A percentile compares a stretch with the other conserved stretches of the same genome.
Evolutionary conservation across 208 protist genomes (phyloP).

Genomic region (Crithidia expoeki): DNA sequence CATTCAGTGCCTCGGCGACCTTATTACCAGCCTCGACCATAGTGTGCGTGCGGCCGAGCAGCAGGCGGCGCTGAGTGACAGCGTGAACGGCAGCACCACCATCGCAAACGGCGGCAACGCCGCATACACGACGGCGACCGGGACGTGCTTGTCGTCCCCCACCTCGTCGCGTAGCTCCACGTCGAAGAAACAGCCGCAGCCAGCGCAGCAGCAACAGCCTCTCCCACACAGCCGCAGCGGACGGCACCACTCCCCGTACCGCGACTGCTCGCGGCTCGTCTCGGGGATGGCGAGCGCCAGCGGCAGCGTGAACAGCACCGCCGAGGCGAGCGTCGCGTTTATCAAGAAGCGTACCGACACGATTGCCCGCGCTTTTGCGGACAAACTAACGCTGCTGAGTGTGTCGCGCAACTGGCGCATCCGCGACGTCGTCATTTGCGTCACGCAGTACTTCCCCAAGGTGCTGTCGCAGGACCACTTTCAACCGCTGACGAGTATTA

Average conservation of each 20-base stretch:
- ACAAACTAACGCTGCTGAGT: conserved; percentile 49
- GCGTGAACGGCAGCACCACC: conserved; percentile 9
- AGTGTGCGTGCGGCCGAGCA: conserved; percentile 26
- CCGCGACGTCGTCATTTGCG: conserved; percentile 56
- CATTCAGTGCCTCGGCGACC: conserved; percentile 42
- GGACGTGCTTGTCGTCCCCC: conserved; percentile 7
- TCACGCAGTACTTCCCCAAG: conserved; percentile 51
- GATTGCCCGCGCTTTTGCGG: conserved; percentile 41
- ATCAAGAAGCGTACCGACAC: conserved; percentile 28
- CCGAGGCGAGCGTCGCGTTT: not conserved
- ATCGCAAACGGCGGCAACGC: not conserved
- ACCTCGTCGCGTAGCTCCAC: conserved; percentile 21
- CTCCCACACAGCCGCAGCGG: conserved; percentile 16
- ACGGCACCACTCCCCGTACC: conserved; percentile 16
- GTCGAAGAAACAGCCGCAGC: conserved; percentile 7
- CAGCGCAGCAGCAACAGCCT: not conserved
- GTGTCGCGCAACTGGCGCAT: conserved; percentile 78
- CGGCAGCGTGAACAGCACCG: not conserved
- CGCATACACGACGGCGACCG: not conserved
- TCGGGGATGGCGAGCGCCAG: conserved; percentile 1
- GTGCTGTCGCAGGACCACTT: conserved; percentile 54
- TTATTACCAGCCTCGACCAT: conserved; percentile 35
- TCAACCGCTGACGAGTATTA: conserved; percentile 47
- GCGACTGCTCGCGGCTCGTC: not conserved
- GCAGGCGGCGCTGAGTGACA: conserved; percentile 23